Evolutionary conservation across 192 early-diverging fungal genomes (phyloP).

Genomic region (Paraglomus brasilianum): DNA sequence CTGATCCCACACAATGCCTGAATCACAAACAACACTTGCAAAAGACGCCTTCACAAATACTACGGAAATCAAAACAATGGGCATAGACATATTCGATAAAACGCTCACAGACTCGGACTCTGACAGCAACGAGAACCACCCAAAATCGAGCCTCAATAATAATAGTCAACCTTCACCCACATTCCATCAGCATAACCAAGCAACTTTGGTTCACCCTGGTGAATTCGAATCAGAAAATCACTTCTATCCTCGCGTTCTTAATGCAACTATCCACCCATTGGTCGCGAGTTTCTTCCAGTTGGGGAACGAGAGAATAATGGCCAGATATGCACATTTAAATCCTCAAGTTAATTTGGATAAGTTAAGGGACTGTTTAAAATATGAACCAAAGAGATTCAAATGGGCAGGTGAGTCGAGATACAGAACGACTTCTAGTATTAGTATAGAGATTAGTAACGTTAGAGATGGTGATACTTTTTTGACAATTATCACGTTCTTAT

Average conservation of each 20-base stretch:
- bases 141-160: too few species aligned
- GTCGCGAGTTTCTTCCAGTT: conserved; percentile 81
- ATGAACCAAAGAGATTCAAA: conserved; percentile 74
- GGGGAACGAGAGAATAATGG: conserved; percentile 87
- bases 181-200: conserved; percentile 10
- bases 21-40: too few species aligned
- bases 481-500: not conserved
- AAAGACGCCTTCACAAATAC: too few species aligned
- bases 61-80: too few species aligned
- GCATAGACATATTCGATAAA: too few species aligned
- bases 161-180: not conserved
- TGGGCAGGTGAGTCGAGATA: conserved; percentile 67
- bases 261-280: conserved; percentile 85
- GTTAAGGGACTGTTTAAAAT: conserved; percentile 61
- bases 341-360: conserved; percentile 70
- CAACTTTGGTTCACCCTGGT: conserved; percentile 43
- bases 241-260: conserved; percentile 87
- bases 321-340: conserved; percentile 82
- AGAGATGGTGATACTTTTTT: not conserved
- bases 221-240: conserved; percentile 83
- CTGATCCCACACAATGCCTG: too few species aligned
- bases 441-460: not conserved
- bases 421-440: not conserved
- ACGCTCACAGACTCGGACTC: too few species aligned
- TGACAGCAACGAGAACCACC: too few species aligned